phyloP scores from a whole-genome alignment of 2,329 filamentous ascomycete genomes.

The Diaporthe longicolla region DNA sequence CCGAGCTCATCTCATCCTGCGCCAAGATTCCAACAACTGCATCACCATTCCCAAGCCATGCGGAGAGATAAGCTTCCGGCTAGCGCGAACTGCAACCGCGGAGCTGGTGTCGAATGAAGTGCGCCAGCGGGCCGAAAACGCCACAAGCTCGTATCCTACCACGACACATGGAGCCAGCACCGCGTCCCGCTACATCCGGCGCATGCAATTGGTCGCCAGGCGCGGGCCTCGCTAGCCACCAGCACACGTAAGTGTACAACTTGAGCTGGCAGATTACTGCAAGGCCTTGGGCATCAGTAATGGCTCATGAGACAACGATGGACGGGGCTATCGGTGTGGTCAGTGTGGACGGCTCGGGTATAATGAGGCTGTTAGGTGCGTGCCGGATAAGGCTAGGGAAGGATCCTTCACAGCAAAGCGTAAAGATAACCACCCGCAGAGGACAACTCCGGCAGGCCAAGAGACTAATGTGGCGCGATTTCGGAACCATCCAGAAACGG shows the following conservation, averaged over 20 bases:
- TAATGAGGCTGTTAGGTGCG: neutral
- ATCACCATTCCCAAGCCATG: neutral
- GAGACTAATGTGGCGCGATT: conserved; percentile 11
- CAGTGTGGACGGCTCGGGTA: neutral
- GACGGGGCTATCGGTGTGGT: neutral
- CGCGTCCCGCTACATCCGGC: neutral
- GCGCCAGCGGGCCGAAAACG: conserved; percentile 9
- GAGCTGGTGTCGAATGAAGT: conserved; percentile 1
- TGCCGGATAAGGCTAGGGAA: conserved; percentile 1
- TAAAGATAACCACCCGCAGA: neutral
- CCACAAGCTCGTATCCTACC: conserved; percentile 8
- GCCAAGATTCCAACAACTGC: conserved; percentile 17
- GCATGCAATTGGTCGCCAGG: neutral
- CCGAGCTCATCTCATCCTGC: neutral
- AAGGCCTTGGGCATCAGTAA: neutral
- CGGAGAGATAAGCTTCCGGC: conserved; percentile 19
- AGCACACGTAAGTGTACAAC: neutral
- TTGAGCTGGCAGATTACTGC: neutral
- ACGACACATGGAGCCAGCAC: neutral
- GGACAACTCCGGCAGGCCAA: conserved; percentile 21
- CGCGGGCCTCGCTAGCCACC: neutral
- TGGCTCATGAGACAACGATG: neutral
- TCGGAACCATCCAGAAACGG: neutral
- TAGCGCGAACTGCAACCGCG: conserved; percentile 30
- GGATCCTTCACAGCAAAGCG: neutral